Conservation (phyloP, 495 filamentous ascomycete genomes). For the Xylaria intraflava region DNA sequence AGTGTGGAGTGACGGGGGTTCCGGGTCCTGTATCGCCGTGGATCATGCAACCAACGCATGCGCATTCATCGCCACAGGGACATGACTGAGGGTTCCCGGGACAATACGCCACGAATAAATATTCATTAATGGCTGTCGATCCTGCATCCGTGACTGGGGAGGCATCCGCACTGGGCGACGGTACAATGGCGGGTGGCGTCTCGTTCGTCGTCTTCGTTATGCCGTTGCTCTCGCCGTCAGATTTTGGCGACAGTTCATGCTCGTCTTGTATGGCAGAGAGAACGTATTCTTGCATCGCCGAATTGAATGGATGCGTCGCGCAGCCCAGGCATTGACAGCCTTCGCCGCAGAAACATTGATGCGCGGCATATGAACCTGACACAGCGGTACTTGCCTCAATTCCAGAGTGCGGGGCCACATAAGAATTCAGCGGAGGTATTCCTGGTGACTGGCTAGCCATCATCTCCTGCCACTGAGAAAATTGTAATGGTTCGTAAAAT, state of each 20-base stretch:
- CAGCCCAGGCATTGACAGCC: constrained; percentile 65
- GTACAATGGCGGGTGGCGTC: constrained; percentile 19
- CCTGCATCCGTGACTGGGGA: constrained; percentile 39
- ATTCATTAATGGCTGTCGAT: constrained; percentile 29
- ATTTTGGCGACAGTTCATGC: constrained; percentile 3
- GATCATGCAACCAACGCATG: constrained; percentile 44
- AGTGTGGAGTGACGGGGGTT: constrained; percentile 6
- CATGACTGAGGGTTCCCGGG: constrained; percentile 35
- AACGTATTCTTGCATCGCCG: constrained; percentile 60
- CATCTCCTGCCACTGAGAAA: constrained; percentile 33
- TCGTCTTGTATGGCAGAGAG: constrained; percentile 21
- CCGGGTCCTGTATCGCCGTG: constrained; percentile 15
- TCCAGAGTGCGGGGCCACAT: constrained; percentile 1
- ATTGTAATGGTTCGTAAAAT: constrained; percentile 33
- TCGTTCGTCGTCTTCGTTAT: constrained; percentile 9
- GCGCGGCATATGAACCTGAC: constrained; percentile 21
- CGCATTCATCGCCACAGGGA: constrained; percentile 48
- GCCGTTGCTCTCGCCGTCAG: constrained; percentile 9
- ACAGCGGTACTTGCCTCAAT: constrained; percentile 7
- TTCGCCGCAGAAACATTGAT: constrained; percentile 60
- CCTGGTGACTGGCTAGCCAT: constrained; percentile 16
- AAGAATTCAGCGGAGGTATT: constrained; percentile 4
- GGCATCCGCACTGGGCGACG: constrained; percentile 35
- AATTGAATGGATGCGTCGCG: constrained; percentile 64
- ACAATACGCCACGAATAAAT: constrained; percentile 45